These are phyloP conservation scores for Phaeosphaeria sp. DNA, from an alignment of 2,329 filamentous ascomycete genomes.

Conservation along the genomic window DNA sequence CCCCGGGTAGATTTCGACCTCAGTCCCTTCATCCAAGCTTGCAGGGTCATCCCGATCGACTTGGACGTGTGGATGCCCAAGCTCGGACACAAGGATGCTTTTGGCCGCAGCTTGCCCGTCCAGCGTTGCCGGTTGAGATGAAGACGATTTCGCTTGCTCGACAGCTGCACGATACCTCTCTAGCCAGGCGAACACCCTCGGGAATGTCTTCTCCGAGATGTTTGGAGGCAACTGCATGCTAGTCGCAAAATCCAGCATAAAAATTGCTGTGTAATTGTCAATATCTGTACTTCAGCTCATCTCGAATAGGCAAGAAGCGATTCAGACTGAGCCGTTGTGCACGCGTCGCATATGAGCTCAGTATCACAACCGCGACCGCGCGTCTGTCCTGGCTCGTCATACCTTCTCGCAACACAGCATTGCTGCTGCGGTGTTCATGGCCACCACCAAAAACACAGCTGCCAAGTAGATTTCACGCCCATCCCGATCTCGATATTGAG, in stretches of 20 bases:
- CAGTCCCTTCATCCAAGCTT: conserved; percentile 59
- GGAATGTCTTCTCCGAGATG: conserved; percentile 61
- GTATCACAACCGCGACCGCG: background rate
- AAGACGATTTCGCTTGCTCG: conserved; percentile 49
- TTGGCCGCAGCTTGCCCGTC: conserved; percentile 62
- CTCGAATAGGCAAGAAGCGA: background rate
- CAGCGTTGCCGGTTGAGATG: conserved; percentile 53
- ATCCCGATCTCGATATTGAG: too few relatives aligned
- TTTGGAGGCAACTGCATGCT: conserved; percentile 62
- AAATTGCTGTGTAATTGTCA: conserved; percentile 54
- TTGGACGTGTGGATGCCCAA: conserved; percentile 52
- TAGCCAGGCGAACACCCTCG: conserved; percentile 69
- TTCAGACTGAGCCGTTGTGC: background rate
- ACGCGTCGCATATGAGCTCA: background rate
- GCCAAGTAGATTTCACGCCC: background rate
- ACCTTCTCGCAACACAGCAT: background rate
- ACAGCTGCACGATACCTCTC: conserved; percentile 63
- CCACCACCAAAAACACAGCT: background rate
- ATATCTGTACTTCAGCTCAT: background rate
- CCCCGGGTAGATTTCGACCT: conserved; percentile 51
- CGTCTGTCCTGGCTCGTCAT: background rate
- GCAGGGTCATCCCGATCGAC: conserved; percentile 61
- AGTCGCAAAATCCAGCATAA: conserved; percentile 69
- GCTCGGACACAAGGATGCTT: conserved; percentile 55
- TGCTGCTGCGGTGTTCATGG: background rate